Evolutionary conservation across 2,329 filamentous ascomycete genomes (phyloP).

Genomic region (Pseudocercospora cruenta): DNA sequence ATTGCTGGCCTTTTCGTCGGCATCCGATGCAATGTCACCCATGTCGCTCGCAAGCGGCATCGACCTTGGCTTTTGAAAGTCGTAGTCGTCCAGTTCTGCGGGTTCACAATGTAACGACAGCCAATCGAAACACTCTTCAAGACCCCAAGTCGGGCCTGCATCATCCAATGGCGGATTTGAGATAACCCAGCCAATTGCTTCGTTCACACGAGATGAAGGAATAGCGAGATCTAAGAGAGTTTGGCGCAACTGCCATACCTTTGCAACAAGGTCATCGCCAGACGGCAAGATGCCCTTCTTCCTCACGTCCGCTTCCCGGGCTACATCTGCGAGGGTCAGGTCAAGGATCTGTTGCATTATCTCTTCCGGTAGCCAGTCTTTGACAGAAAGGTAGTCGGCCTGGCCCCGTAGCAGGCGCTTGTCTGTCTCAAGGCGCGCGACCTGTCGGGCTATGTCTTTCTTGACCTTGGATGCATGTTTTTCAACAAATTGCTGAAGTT

Average conservation of each 20-base stretch:
- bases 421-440: constrained; percentile 79
- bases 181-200: constrained; percentile 62
- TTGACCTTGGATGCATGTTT: constrained; percentile 78
- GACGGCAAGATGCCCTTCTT: constrained; percentile 56
- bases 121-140: constrained; percentile 89
- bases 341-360: constrained; percentile 77
- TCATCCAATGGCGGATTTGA: constrained; percentile 60
- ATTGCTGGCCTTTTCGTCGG: background rate
- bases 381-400: constrained; percentile 70
- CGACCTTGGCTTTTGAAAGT: constrained; percentile 34
- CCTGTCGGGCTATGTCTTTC: constrained; percentile 77
- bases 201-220: constrained; percentile 62
- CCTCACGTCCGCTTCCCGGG: constrained; percentile 41
- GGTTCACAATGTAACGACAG: constrained; percentile 73
- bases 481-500: constrained; percentile 84
- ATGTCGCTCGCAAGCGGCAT: constrained; percentile 8
- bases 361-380: constrained; percentile 80
- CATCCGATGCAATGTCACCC: constrained; percentile 12
- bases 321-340: constrained; percentile 66
- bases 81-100: constrained; percentile 39
- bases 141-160: constrained; percentile 67
- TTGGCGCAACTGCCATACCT: constrained; percentile 82
- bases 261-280: constrained; percentile 78
- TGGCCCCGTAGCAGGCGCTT: constrained; percentile 78
- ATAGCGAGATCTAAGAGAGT: constrained; percentile 73